These are phyloP conservation scores for Coprinopsis marcescibilis DNA, from an alignment of 768 basidiomycete genomes.

Conservation along the genomic window DNA sequence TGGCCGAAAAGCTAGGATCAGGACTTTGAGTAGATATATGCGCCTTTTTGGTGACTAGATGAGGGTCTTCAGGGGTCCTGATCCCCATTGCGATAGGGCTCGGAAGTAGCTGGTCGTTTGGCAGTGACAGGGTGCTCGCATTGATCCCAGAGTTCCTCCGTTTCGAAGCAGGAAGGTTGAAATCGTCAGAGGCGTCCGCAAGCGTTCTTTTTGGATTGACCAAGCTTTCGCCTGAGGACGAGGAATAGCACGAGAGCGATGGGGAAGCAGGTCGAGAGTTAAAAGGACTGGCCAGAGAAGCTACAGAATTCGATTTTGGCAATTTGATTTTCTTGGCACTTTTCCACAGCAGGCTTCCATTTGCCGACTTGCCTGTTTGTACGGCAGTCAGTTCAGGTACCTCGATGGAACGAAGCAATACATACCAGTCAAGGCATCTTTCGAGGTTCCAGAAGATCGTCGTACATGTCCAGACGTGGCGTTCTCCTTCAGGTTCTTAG, in stretches of 20 bases:
- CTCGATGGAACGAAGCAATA: too few relatives aligned
- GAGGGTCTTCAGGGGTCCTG: neutral
- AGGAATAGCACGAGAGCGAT: neutral
- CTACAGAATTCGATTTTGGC: neutral
- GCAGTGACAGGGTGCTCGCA: neutral
- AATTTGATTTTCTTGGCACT: neutral
- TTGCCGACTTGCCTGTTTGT: neutral
- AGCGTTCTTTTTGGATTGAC: neutral
- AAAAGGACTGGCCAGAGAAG: constrained; percentile 1
- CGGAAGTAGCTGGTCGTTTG: neutral
- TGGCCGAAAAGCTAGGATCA: neutral
- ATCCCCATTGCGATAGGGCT: neutral
- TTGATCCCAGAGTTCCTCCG: neutral
- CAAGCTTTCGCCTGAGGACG: neutral
- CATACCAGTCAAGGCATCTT: neutral
- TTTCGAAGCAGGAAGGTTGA: constrained; percentile 3
- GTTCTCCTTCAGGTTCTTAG: neutral
- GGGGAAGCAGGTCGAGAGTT: constrained; percentile 2
- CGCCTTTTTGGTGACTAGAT: neutral
- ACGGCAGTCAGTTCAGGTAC: too few relatives aligned
- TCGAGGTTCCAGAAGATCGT: neutral
- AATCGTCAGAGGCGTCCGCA: neutral
- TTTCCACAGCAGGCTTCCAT: neutral
- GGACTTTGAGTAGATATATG: neutral
- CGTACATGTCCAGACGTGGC: neutral